Base-by-base conservation (phyloP, 208 protist species). In the Acanthamoeba lenticulata region DNA sequence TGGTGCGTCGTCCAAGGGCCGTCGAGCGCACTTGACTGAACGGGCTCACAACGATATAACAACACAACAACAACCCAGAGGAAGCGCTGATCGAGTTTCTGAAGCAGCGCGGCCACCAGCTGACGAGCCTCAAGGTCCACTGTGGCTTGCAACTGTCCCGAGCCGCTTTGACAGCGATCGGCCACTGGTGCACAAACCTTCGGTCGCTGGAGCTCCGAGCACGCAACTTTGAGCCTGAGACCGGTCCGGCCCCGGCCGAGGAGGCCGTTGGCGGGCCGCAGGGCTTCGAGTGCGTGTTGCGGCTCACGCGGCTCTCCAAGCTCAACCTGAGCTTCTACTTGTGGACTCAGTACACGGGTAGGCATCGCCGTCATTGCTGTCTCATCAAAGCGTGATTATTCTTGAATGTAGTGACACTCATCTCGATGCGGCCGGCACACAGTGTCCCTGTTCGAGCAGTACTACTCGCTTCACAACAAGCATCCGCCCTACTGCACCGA, bases 291-390 rank as follows among this genome's bases (percentile, higher is more conserved):
- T 45, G 67, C 67, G 7, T 79, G 36, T 24, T 79, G 36, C 67
- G 67, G 9, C 67, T 79, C 11, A 79, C 34, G 36, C 9, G 27
- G 7, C 38, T 79, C 24, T 3, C 38, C 15, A 36, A 44, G 67
- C 38, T 79, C 67, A 79, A 3, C 32, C 38, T 79, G 4, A 3
- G 36, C 11, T 79, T 19, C 17, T 79, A 79, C 67, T 32, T 79
- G 29, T 79, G 67, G 67, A 79, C 67, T 7, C 24, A 79, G 11
- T 79, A 79, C 67, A 79, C 67, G 29, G 67, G 67, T 79, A 79
- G 9, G 13, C 49, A 57, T 57, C 57, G n/a, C 57, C 57, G 57
- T 29, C 57, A 5, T 5, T 19, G 9, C 45, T 5, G 15, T 52
- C 45, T n/a, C n/a, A n/a, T n/a, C n/a, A n/a, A n/a, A n/a, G n/a